phyloP scores from a whole-genome alignment of 2,329 filamentous ascomycete genomes.

The Chaetomium olivaceum region DNA sequence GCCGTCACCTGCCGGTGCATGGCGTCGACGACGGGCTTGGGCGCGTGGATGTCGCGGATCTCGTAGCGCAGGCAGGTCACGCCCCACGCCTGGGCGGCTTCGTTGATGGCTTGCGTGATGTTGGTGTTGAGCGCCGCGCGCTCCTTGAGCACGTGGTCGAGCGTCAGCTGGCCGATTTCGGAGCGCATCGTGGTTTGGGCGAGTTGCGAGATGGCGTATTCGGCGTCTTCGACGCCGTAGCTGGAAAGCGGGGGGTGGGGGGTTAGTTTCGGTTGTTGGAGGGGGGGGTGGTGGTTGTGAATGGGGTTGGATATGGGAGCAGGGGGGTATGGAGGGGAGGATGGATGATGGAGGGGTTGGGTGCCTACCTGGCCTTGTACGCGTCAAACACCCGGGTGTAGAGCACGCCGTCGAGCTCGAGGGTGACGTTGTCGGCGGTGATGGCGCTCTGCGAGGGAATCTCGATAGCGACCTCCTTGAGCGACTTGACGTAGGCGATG shows the following conservation, averaged over 20 bases:
- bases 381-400: conserved; percentile 97
- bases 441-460: conserved; percentile 98
- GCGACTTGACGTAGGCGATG: conserved; percentile 95
- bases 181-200: conserved; percentile 99
- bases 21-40: conserved; percentile 87
- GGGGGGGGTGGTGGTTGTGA: neutral
- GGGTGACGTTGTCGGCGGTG: conserved; percentile 95
- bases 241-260: conserved; percentile 46
- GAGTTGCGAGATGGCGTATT: conserved; percentile 97
- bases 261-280: neutral
- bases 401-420: conserved; percentile 92
- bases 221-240: conserved; percentile 97
- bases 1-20: conserved; percentile 99
- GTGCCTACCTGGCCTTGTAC: conserved; percentile 82
- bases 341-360: conserved; percentile 30
- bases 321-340: neutral
- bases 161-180: conserved; percentile 92
- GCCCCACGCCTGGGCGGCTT: conserved; percentile 95
- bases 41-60: conserved; percentile 96
- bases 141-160: conserved; percentile 98
- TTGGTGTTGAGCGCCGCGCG: conserved; percentile 94
- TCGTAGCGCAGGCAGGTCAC: conserved; percentile 96
- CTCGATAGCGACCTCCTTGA: conserved; percentile 95
- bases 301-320: neutral
- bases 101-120: conserved; percentile 98